phyloP scores from a whole-genome alignment of 495 filamentous ascomycete genomes.

The Amorphotheca resinae region DNA sequence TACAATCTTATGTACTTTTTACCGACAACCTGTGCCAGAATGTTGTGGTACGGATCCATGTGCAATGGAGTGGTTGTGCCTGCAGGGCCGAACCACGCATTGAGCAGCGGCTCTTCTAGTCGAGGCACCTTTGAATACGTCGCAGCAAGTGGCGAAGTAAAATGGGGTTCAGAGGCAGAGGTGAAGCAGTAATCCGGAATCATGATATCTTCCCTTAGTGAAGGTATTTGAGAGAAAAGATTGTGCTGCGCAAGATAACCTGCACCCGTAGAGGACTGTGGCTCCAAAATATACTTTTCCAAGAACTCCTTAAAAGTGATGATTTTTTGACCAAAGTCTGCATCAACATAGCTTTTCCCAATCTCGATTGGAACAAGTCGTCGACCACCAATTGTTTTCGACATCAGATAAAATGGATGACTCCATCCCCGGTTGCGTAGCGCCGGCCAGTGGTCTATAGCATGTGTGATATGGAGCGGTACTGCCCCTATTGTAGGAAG shows the following conservation, averaged over 20 bases:
- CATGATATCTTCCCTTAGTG: conserved; percentile 59
- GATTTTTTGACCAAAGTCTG: conserved; percentile 75
- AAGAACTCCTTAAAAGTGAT: conserved; percentile 67
- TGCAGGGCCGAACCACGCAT: conserved; percentile 86
- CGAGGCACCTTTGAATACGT: conserved; percentile 9
- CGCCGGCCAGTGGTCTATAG: conserved; percentile 67
- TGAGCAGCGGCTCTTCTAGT: conserved; percentile 45
- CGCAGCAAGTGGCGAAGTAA: conserved; percentile 35
- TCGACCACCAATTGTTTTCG: conserved; percentile 61
- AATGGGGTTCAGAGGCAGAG: conserved; percentile 36
- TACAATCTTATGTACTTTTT: conserved; percentile 86
- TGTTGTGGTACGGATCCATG: conserved; percentile 88
- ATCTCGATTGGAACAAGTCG: conserved; percentile 81
- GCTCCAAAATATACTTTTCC: conserved; percentile 36
- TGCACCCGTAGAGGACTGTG: not conserved
- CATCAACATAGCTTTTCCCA: conserved; percentile 80
- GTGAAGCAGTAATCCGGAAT: conserved; percentile 83
- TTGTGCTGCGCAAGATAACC: conserved; percentile 85
- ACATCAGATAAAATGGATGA: conserved; percentile 58
- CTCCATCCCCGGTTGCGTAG: conserved; percentile 56
- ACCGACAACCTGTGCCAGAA: conserved; percentile 82
- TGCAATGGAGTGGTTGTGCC: conserved; percentile 87
- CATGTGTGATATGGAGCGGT: conserved; percentile 59
- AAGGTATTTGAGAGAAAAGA: conserved; percentile 71
- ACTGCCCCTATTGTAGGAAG: conserved; percentile 22